These are phyloP conservation scores for Udeniomyces megalosporus DNA, from an alignment of 768 basidiomycete species.

Conservation along the genomic window DNA sequence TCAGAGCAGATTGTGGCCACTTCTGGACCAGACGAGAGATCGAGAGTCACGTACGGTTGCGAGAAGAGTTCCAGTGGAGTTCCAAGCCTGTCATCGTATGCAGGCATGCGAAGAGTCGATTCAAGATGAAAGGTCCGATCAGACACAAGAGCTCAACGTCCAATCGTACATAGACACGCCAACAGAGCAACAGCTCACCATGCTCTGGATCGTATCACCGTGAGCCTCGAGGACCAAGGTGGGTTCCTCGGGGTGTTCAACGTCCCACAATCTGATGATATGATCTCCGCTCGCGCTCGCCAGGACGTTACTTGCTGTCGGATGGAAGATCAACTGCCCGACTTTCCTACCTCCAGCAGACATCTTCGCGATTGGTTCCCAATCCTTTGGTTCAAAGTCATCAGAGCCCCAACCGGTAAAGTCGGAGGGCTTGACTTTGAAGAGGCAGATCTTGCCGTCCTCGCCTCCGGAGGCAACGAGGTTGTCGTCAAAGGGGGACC, in stretches of 20 bases:
- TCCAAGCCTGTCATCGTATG: constrained; percentile 57
- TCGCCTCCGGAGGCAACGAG: constrained; percentile 84
- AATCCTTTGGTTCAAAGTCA: constrained; percentile 36
- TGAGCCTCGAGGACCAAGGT: constrained; percentile 53
- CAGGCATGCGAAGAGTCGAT: too few relatives aligned
- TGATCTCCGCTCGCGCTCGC: constrained; percentile 68
- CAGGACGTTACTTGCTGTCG: constrained; percentile 70
- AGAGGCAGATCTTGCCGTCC: constrained; percentile 83
- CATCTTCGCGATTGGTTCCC: constrained; percentile 45
- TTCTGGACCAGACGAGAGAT: background rate
- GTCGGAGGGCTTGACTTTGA: constrained; percentile 55
- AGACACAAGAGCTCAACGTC: too few relatives aligned
- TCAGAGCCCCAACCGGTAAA: constrained; percentile 58
- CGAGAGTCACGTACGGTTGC: constrained; percentile 39
- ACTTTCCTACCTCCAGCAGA: constrained; percentile 43
- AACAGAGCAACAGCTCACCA: too few relatives aligned
- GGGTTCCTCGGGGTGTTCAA: constrained; percentile 53
- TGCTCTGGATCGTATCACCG: constrained; percentile 68
- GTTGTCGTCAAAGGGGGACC: constrained; percentile 84
- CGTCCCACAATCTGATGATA: constrained; percentile 78
- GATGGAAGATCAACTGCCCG: constrained; percentile 87
- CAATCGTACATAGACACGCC: too few relatives aligned
- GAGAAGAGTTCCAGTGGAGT: constrained; percentile 58
- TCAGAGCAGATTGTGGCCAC: background rate
- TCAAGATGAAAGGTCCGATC: too few relatives aligned